Base-by-base conservation (phyloP, 306 rosid species). In the Cucurbita pepo region DNA sequence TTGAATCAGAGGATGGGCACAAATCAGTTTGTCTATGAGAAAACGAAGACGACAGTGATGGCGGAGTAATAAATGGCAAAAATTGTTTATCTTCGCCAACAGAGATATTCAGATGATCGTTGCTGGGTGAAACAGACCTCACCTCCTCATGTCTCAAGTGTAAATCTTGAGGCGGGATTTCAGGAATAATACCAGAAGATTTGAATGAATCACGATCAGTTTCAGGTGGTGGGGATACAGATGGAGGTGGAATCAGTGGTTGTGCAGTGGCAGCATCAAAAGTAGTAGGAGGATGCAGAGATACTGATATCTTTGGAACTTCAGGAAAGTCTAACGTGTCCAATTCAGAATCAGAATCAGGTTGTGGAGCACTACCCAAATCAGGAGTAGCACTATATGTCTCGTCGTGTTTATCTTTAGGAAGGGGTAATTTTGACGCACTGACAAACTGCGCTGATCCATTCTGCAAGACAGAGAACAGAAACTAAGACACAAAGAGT, bases 41-140 rank as follows among this genome's bases (percentile, higher is more conserved):
- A 72, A 79, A 78, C 3, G 76, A 80, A 41, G 90, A 61, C 25
- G 90, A 79, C 76, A 79, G 75, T 63, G 88, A 77, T 21, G 95
- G 94, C 56, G 94, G 65, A 56, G 98, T 54, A 57, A 87, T 89
- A 82, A 94, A 94, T 58, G 98, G 98, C 81, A 87, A 48, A 78
- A 89, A 90, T 78, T 90, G 96, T 75, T 83, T 86, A 66, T 80
- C 84, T 71, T 85, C 90, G 41, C 81, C 90, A 84, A 62, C 81
- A 70, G 88, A 67, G 40, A 82, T 56, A 48, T 82, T 81, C 57
- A 88, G 61, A 21, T 66, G 71, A 76, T 84, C 87, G 11, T 85
- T 82, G 72, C 78, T 77, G 48, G 82, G 66, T 50, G 84, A 69
- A 12, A 60, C 59, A 43, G 81, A 62, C 77, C 80, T 77, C 75